Evolutionary conservation across 2,329 filamentous ascomycete genomes (phyloP), one percentile per base, ranked within the genome.

Genomic region (Rachicladosporium sp.): DNA sequence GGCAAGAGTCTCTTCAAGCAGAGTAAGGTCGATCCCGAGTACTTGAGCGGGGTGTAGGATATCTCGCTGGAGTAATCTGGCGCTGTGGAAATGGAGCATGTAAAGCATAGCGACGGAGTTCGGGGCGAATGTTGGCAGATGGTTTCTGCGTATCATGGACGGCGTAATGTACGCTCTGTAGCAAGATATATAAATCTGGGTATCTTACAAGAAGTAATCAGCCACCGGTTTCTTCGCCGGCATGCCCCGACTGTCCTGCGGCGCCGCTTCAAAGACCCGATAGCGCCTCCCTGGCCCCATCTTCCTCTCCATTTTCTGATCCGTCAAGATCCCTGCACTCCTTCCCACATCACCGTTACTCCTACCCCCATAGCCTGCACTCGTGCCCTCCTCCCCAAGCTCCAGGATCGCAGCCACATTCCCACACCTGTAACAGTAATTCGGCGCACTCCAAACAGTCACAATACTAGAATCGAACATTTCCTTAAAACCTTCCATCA

Each of bases 401-500:
- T 98, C 91, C 40, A 98, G 68, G 43, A 98, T 88, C 0, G 91
- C 89, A 1, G 91, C 91, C 9, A 98, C 67, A 40, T 70, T 70
- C 13, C 67, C 67, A 46, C 67, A 70, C 21, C 58, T 53, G 42
- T 61, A 61, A 50, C 58, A 61, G 45, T 61, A 61, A 40, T 61
- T 61, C 15, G 58, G 58, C 31, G 58, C 58, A 10, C 60, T 64
- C 68, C 91, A 98, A n/a, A 98, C 91, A 0, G 91, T 98, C 31
- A 96, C 91, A 47, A 98, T 95, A 35, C 80, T 85, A 10, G 79
- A 82, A 57, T 94, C 86, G 56, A 96, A 98, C 88, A 96, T 96
- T 60, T 96, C 91, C 65, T 96, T 96, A 63, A 95, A 98, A 0
- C 91, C 91, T 60, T 98, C 91, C 91, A 96, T 98, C 48, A 98